A percentile compares a stretch with the other conserved stretches of the same genome.
These are phyloP conservation scores for Lentinula edodes DNA, from an alignment of 768 basidiomycete genomes.

Conservation along the genomic window DNA sequence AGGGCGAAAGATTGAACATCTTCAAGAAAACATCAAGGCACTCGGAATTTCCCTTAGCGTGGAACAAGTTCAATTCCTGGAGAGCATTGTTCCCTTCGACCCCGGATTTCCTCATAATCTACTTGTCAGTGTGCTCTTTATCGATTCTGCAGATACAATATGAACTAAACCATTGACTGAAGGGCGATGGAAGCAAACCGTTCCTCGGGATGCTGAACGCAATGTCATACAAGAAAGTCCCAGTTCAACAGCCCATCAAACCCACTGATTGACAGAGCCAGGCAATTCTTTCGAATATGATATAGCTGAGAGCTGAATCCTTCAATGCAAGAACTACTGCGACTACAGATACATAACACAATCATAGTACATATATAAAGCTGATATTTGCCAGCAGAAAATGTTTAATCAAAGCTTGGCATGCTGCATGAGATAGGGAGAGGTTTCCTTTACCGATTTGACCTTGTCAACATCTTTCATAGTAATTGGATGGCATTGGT, in stretches of 20 bases:
- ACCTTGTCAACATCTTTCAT: conserved; percentile 67
- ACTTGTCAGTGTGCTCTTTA: conserved; percentile 21
- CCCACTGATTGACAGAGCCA: not conserved
- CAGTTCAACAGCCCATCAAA: conserved; percentile 8
- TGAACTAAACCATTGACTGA: not conserved
- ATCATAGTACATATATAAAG: no score
- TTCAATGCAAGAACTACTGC: no score
- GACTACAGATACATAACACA: no score
- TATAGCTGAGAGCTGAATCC: no score
- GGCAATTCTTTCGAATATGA: no score
- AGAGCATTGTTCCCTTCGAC: conserved; percentile 37
- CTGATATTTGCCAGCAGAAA: no score
- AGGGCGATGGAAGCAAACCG: conserved; percentile 15
- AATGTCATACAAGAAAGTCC: conserved; percentile 12
- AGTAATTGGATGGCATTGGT: conserved; percentile 58
- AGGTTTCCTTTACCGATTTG: conserved; percentile 57
- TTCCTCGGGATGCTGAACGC: conserved; percentile 8
- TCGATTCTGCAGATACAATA: not conserved
- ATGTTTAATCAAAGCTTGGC: conserved; percentile 34
- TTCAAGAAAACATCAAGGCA: conserved; percentile 45
- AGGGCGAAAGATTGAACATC: conserved; percentile 43
- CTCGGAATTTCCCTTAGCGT: conserved; percentile 38
- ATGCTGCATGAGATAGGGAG: conserved; percentile 40
- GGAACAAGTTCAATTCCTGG: conserved; percentile 41
- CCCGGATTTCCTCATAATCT: conserved; percentile 36